These are phyloP conservation scores for Penicillium sp. DNA, from an alignment of 2,329 filamentous ascomycete species.

Conservation along the genomic window DNA sequence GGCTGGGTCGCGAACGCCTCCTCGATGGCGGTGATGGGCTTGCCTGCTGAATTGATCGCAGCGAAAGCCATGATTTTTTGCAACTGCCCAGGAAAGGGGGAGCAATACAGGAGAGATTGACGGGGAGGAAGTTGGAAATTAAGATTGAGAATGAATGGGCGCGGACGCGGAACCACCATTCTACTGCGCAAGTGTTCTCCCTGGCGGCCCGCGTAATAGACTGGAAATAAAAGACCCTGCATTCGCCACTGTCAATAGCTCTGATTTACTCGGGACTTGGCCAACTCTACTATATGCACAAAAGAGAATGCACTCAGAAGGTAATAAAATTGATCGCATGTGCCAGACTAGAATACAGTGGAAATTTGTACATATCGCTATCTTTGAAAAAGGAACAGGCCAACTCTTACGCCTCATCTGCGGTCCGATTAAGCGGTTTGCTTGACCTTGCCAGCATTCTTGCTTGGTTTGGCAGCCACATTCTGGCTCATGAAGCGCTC, in stretches of 20 bases:
- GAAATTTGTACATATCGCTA: conserved; percentile 34
- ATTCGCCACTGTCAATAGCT: conserved; percentile 3
- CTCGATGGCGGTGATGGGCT: conserved; percentile 41
- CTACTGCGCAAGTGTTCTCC: conserved; percentile 12
- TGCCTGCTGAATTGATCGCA: conserved; percentile 35
- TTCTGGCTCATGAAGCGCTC: conserved; percentile 39
- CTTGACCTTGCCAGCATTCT: conserved; percentile 12
- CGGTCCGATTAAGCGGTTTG: conserved; percentile 15
- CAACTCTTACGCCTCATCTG: not conserved
- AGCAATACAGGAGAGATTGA: conserved; percentile 22
- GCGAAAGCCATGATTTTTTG: conserved; percentile 44
- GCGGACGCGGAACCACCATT: conserved; percentile 20
- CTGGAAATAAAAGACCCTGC: conserved; percentile 7
- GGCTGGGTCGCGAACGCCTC: conserved; percentile 47
- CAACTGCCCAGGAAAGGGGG: conserved; percentile 24
- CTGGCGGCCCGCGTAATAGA: conserved; percentile 22
- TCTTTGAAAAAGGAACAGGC: conserved; percentile 21
- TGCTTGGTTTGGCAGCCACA: conserved; percentile 5
- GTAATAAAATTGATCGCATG: conserved; percentile 16
- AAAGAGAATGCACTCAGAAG: not conserved
- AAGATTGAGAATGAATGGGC: conserved; percentile 15
- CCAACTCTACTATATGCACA: not conserved
- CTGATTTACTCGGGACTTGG: not conserved
- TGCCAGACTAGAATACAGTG: conserved; percentile 34
- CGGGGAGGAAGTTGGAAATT: conserved; percentile 19